These are phyloP conservation scores for Wickerhamiella alocasiicola DNA, from an alignment of 805 yeast species.

Conservation along the genomic window DNA sequence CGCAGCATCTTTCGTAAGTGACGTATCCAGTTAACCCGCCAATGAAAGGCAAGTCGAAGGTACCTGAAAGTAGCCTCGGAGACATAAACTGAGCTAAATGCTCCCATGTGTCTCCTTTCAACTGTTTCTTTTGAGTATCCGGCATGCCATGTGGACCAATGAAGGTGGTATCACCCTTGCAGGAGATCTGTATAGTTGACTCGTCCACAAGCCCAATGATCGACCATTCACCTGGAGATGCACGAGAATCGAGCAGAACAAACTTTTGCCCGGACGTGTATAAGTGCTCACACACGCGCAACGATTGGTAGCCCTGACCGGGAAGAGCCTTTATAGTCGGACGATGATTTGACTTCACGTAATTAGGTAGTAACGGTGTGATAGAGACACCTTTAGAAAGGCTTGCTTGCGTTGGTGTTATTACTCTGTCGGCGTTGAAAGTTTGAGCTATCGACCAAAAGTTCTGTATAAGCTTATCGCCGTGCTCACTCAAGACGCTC, in stretches of 20 bases:
- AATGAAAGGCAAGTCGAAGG: conserved; percentile 50
- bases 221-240: conserved; percentile 79
- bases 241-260: conserved; percentile 61
- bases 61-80: conserved; percentile 20
- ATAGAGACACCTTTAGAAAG: background rate
- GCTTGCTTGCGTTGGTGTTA: background rate
- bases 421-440: background rate
- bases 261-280: conserved; percentile 32
- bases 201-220: conserved; percentile 49
- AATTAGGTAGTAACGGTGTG: background rate
- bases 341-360: too few relatives aligned
- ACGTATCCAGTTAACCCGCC: conserved; percentile 88
- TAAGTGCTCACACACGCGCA: conserved; percentile 14
- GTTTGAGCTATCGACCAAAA: conserved; percentile 42
- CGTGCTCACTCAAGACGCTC: conserved; percentile 69
- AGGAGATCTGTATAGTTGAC: conserved; percentile 16
- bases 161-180: conserved; percentile 13
- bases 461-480: conserved; percentile 45
- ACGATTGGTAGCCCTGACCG: background rate
- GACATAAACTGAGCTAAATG: conserved; percentile 16
- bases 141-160: conserved; percentile 16
- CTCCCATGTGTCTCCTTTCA: conserved; percentile 2
- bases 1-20: conserved; percentile 66
- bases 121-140: background rate
- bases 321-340: too few relatives aligned